These are phyloP conservation scores for Leccinum variicolor DNA, from an alignment of 768 basidiomycete genomes.

Conservation along the genomic window DNA sequence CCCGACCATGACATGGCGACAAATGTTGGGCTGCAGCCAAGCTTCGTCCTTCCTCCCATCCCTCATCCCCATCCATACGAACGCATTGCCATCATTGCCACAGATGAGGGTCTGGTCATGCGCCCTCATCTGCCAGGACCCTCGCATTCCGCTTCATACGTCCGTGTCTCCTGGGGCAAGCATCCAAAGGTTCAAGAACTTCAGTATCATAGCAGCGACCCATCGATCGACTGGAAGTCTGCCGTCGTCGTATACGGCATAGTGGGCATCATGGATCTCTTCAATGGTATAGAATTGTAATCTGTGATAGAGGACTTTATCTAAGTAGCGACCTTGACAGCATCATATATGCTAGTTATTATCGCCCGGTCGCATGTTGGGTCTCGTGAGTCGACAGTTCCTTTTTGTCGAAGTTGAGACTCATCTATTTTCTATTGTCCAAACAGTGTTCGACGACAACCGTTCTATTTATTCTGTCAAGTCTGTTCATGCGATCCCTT, in stretches of 20 bases:
- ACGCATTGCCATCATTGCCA: constrained; percentile 58
- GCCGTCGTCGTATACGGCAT: constrained; percentile 70
- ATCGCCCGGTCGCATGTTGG: constrained; percentile 62
- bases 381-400: constrained; percentile 45
- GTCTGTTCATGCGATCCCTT: constrained; percentile 66
- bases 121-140: constrained; percentile 47
- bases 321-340: constrained; percentile 37
- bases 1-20: constrained; percentile 9
- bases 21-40: constrained; percentile 48
- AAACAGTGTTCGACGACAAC: constrained; percentile 58
- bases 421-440: neutral
- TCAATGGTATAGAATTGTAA: constrained; percentile 48
- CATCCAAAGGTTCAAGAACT: constrained; percentile 51
- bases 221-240: constrained; percentile 50
- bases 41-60: constrained; percentile 59
- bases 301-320: neutral
- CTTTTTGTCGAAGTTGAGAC: constrained; percentile 1
- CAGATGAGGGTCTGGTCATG: constrained; percentile 63
- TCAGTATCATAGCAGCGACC: constrained; percentile 29
- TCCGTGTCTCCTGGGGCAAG: constrained; percentile 64
- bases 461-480: constrained; percentile 68
- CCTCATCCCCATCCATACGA: constrained; percentile 77
- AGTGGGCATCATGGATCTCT: constrained; percentile 69
- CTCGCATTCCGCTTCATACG: constrained; percentile 31
- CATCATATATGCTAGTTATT: constrained; percentile 74